Base-by-base conservation (phyloP, 148 eudicot genomes). In the Spergularia marina region DNA sequence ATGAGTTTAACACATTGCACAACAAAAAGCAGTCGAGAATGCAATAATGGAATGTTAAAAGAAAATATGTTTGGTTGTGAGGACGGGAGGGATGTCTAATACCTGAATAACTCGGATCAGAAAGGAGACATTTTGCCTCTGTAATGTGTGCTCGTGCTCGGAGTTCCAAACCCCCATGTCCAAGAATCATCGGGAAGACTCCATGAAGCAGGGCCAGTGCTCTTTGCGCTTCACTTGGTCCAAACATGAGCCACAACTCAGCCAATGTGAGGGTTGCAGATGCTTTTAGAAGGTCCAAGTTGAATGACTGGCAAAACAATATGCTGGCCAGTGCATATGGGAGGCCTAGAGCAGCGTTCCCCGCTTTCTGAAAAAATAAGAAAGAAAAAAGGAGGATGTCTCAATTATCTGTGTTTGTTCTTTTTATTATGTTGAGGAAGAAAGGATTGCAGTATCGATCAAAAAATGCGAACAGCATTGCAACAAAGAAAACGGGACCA, bases 251-350 rank as follows among this genome's bases (percentile, higher is more conserved):
- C 98, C 98, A 96, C 65, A 96, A 71, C 77, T 92, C 97, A 41
- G 97, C 96, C 65, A 96, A 74, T 10, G 94, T 89, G 69, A 96
- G 84, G 7, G 94, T 87, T 49, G 94, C 99, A 18, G 98, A 91
- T 55, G 99, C 99, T 88, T 89, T 96, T 49, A 96, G 97, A 84
- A 96, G 99, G 83, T 96, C 98, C 89, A 91, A 82, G 77, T 96
- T 91, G 72, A 92, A 91, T 53, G 97, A 87, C 78, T 96, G 96
- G 81, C 98, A 91, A 84, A 89, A 92, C 34, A 91, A 89, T 58
- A 92, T 92, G 83, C 99, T 88, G 18, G 99, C 99, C 84, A 96
- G 80, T 49, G 90, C 99, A 81, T 93, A 96, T 16, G 99, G 97
- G 75, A 96, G 93, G 64, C 97, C 99, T 66, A 89, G 81, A 68